Conservation (phyloP, 2,329 filamentous ascomycete species). For the Fusarium mexicanum region DNA sequence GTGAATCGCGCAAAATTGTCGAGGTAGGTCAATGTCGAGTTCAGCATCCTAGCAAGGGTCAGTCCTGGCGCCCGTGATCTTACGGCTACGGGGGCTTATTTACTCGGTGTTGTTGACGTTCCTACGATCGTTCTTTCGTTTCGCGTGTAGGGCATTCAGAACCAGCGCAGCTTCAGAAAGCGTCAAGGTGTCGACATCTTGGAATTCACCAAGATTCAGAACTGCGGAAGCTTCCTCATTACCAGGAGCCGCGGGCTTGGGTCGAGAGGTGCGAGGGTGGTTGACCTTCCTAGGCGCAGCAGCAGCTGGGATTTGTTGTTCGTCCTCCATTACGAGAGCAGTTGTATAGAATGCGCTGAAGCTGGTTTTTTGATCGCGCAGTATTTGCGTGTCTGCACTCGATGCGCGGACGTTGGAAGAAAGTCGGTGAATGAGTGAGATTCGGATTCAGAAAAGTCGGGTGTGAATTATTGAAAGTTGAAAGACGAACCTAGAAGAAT, state of each 20-base stretch:
- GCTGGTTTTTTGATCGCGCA: not conserved
- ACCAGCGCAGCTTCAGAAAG: constrained; percentile 92
- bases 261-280: constrained; percentile 63
- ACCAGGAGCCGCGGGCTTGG: constrained; percentile 74
- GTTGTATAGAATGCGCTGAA: constrained; percentile 1
- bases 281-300: constrained; percentile 31
- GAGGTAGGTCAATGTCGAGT: constrained; percentile 90
- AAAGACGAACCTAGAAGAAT: constrained; percentile 12
- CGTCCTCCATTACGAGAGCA: constrained; percentile 22
- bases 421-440: not conserved
- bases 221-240: constrained; percentile 88
- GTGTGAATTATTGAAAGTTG: constrained; percentile 24
- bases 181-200: constrained; percentile 89
- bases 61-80: not conserved
- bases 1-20: constrained; percentile 97
- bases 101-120: constrained; percentile 87
- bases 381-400: not conserved
- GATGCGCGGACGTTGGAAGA: not conserved
- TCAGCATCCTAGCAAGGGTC: constrained; percentile 69
- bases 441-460: not conserved
- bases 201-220: constrained; percentile 92
- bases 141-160: constrained; percentile 86
- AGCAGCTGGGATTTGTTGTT: constrained; percentile 7
- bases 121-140: constrained; percentile 81
- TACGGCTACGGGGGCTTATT: constrained; percentile 30